Conservation (phyloP, 2,329 filamentous ascomycete species). For the Pseudogymnoascus sp. region DNA sequence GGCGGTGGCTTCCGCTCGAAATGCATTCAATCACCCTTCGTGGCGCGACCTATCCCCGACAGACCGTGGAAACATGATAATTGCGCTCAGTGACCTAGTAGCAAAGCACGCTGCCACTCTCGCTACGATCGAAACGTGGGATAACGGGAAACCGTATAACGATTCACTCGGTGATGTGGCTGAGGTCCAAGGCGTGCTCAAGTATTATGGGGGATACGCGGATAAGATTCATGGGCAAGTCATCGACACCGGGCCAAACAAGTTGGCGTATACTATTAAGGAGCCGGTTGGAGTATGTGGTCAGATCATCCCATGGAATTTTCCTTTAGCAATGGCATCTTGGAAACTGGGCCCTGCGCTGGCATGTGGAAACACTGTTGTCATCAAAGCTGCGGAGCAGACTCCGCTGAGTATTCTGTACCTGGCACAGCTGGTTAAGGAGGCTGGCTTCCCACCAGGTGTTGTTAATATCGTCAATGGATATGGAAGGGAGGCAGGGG, state of each 20-base stretch:
- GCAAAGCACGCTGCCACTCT: conserved; percentile 72
- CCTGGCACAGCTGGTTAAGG: conserved; percentile 46
- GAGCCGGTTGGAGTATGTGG: conserved; percentile 62
- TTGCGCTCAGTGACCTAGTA: conserved; percentile 61
- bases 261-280: conserved; percentile 60
- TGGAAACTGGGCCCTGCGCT: conserved; percentile 62
- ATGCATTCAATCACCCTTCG: conserved; percentile 56
- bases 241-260: conserved; percentile 55
- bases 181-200: conserved; percentile 59
- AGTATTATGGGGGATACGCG: conserved; percentile 74
- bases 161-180: conserved; percentile 70
- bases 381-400: conserved; percentile 55
- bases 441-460: conserved; percentile 58
- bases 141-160: conserved; percentile 76
- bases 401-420: conserved; percentile 50
- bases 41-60: conserved; percentile 63
- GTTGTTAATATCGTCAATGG: conserved; percentile 58
- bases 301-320: conserved; percentile 69
- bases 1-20: conserved; percentile 61
- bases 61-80: conserved; percentile 60
- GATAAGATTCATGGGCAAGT: conserved; percentile 66
- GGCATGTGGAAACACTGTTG: conserved; percentile 50
- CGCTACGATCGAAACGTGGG: conserved; percentile 75
- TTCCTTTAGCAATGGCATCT: conserved; percentile 54
- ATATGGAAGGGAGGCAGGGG: conserved; percentile 59